These are phyloP conservation scores for Amanita fuliginea DNA, from an alignment of 768 basidiomycete genomes.

Conservation along the genomic window DNA sequence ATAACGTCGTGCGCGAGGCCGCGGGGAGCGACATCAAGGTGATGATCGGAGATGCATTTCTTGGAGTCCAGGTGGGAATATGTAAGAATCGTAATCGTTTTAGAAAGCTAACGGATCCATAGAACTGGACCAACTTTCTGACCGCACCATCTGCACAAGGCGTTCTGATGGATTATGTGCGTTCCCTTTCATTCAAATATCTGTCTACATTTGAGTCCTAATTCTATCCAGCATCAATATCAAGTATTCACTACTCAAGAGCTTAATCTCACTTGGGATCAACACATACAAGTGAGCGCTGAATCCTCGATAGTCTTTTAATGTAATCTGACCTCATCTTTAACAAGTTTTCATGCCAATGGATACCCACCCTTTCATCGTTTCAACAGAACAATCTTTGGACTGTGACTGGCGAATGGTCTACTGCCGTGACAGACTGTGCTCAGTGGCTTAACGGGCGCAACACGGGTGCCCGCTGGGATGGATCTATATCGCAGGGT, in stretches of 20 bases:
- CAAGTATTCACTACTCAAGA: slow-evolving; percentile 58
- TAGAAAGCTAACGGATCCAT: not conserved
- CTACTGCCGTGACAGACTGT: slow-evolving; percentile 63
- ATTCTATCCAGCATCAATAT: slow-evolving; percentile 45
- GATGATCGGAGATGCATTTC: slow-evolving; percentile 67
- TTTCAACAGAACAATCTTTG: slow-evolving; percentile 49
- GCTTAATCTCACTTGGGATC: slow-evolving; percentile 38
- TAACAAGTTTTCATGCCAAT: slow-evolving; percentile 41
- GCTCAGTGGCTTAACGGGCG: slow-evolving; percentile 74
- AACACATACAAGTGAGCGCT: slow-evolving; percentile 42
- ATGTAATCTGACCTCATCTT: not conserved
- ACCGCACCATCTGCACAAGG: slow-evolving; percentile 39
- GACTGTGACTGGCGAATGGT: slow-evolving; percentile 79
- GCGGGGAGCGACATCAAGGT: slow-evolving; percentile 39
- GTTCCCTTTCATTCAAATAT: slow-evolving; percentile 9
- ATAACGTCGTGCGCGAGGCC: slow-evolving; percentile 41
- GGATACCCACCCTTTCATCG: slow-evolving; percentile 29
- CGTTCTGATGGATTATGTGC: slow-evolving; percentile 57
- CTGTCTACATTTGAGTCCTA: not conserved
- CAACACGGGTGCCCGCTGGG: slow-evolving; percentile 60
- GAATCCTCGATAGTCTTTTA: not conserved
- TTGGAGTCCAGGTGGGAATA: slow-evolving; percentile 38
- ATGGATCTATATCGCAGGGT: slow-evolving; percentile 34
- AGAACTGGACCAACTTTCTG: slow-evolving; percentile 55
- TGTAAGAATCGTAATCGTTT: not conserved